These are phyloP conservation scores for Pascua sp. DNA, from an alignment of 1,284 basidiomycete genomes.

Conservation along the genomic window DNA sequence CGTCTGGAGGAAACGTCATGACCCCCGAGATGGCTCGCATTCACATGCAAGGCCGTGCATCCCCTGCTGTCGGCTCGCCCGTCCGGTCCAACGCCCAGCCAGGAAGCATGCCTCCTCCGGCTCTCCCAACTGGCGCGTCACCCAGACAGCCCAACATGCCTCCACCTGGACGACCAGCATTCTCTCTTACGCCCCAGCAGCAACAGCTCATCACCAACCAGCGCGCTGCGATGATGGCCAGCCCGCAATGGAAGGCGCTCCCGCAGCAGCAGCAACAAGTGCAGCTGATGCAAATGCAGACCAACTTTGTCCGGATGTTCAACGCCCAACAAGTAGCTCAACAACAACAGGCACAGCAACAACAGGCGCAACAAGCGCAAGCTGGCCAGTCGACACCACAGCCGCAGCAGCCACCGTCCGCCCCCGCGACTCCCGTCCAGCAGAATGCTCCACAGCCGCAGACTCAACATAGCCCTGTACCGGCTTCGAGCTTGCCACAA, in stretches of 20 bases:
- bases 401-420: conserved; percentile 1
- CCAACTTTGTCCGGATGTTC: conserved; percentile 27
- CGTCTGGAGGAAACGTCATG: conserved; percentile 11
- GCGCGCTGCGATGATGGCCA: conserved; percentile 17
- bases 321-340: conserved; percentile 17
- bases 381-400: conserved; percentile 7
- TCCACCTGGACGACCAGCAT: conserved; percentile 7
- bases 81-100: conserved; percentile 17
- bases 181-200: conserved; percentile 30
- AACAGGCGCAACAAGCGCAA: conserved; percentile 24
- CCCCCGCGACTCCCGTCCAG: conserved; percentile 9
- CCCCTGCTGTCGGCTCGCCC: conserved; percentile 20
- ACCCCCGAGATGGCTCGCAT: conserved; percentile 20
- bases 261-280: conserved; percentile 37
- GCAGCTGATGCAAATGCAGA: conserved; percentile 32
- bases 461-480: conserved; percentile 24
- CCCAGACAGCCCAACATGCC: conserved; percentile 17
- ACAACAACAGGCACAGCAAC: conserved; percentile 23
- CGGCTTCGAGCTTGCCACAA: conserved; percentile 35
- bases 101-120: conserved; percentile 20
- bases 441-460: conserved; percentile 26
- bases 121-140: conserved; percentile 16
- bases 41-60: conserved; percentile 22
- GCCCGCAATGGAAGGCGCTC: conserved; percentile 28
- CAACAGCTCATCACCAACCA: conserved; percentile 31